Base-by-base conservation (phyloP, 2,329 filamentous ascomycete species). In the Chaetomiaceae sp. region DNA sequence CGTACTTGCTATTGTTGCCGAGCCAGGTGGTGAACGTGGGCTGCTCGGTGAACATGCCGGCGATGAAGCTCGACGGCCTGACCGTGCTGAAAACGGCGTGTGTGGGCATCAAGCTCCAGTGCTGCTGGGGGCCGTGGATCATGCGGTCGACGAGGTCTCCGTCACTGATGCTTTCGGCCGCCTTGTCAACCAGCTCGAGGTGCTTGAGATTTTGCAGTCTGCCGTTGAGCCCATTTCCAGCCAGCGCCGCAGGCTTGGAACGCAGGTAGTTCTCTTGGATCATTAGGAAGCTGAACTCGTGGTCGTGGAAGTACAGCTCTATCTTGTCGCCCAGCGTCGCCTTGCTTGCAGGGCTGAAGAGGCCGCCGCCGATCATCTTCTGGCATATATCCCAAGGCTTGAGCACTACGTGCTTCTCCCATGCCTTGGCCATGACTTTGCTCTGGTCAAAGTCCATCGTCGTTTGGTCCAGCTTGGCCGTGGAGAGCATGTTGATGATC, bases 351-450 rank as follows among this genome's bases (percentile, higher is more conserved):
- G 85, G 80, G 22, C 88, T 80, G 71, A 97, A 99, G 71, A 96
- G 83, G 34, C 90, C 89, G 4, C 90, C 86, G 23, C 83, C 89
- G 6, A 99, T 81, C 67, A 99, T 90, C 73, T 96, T 96, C 67
- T 88, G 82, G 58, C 89, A 91, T 64, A 99, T 99, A 66, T 99
- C 94, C 94, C 94, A 99, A 0, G 94, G 94, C 71, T 97, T 97
- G 52, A 99, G 75, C 14, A 99, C 83, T 34, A 97, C 85, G 67
- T 97, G 91, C 73, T 99, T 99, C 75, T 99, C 89, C 94, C 94
- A 99, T 1, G 90, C 87, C 72, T 96, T 96, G 6, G 90, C 90
- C 92, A 99, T 96, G 51, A 87, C 79, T 70, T 96, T 96, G 65
- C 89, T 85, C 66, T 95, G 80, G 64, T 95, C 88, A 63, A 83